Evolutionary conservation across 73 alveolate genomes (phyloP).

Genomic region (Tetrahymena thermophila): DNA sequence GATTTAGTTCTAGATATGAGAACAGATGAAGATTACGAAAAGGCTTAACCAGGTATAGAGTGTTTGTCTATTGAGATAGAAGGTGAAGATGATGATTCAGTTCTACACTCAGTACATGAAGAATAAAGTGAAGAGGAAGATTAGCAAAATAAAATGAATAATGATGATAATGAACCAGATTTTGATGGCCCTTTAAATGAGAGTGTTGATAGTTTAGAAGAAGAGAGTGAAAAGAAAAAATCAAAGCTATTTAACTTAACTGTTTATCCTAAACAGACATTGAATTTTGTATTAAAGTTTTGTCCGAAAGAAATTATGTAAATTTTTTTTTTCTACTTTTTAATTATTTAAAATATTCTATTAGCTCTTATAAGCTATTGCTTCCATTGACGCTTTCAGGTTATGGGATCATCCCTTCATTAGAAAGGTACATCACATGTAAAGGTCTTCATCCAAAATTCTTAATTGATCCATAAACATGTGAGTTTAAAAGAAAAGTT

Average conservation of each 20-base stretch:
- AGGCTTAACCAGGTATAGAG: not conserved
- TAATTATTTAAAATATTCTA: not conserved
- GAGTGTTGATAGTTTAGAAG: constrained; percentile 18
- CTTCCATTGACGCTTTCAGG: constrained; percentile 22
- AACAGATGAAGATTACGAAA: not conserved
- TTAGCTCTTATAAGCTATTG: not conserved
- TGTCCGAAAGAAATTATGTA: constrained; percentile 36
- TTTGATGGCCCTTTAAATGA: constrained; percentile 31
- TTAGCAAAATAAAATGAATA: not conserved
- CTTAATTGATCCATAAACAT: constrained; percentile 65
- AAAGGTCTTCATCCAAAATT: constrained; percentile 90
- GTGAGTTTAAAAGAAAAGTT: constrained; percentile 72
- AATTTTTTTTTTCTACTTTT: not conserved
- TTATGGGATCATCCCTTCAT: constrained; percentile 15
- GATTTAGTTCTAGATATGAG: constrained; percentile 56
- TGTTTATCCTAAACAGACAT: constrained; percentile 1
- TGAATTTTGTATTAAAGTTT: constrained; percentile 5
- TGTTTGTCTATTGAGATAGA: not conserved
- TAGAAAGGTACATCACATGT: constrained; percentile 49
- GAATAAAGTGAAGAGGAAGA: not conserved
- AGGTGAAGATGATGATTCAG: constrained; percentile 41
- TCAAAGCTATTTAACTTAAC: constrained; percentile 19
- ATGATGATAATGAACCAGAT: constrained; percentile 35
- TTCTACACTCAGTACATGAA: constrained; percentile 35
- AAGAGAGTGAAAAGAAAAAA: constrained; percentile 25